Percentiles rank a stretch among this genome's conserved stretches.
Evolutionary conservation across 192 early-diverging fungal genomes (phyloP).

Genomic region (Coemansia sp.): DNA sequence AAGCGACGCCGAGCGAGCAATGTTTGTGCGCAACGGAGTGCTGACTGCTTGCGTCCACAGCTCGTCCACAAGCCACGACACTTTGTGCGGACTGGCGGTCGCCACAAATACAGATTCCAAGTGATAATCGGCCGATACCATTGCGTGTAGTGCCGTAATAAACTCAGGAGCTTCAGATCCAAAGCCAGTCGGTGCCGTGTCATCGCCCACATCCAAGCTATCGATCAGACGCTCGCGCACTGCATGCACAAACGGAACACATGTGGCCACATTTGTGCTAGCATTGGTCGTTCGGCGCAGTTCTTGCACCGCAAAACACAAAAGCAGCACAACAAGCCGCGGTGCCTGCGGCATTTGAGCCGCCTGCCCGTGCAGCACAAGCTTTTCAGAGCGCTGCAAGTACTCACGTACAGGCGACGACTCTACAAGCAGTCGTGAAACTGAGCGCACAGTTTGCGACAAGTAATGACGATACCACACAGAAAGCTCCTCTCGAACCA

Average conservation of each 20-base stretch:
- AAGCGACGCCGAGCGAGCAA: background rate
- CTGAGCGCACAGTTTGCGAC: constrained; percentile 19
- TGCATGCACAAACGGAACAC: background rate
- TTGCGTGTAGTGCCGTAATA: background rate
- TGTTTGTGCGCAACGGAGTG: background rate
- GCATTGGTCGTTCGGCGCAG: background rate
- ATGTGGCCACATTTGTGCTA: background rate
- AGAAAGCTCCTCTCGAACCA: constrained; percentile 16
- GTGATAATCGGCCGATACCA: background rate
- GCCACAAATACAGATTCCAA: background rate
- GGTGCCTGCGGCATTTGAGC: background rate
- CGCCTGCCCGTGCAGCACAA: background rate
- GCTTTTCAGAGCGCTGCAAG: background rate
- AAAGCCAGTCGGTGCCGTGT: background rate
- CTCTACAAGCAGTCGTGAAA: constrained; percentile 8
- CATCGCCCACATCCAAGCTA: background rate
- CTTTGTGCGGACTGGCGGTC: background rate
- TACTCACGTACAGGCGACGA: background rate
- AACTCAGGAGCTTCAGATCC: background rate
- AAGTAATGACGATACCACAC: constrained; percentile 28
- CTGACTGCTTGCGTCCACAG: constrained; percentile 19
- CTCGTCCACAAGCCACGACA: constrained; percentile 15
- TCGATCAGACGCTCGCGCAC: background rate
- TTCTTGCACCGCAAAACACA: constrained; percentile 3
- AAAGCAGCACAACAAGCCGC: constrained; percentile 4